These are phyloP conservation scores for Metschnikowia aberdeeniae DNA, from an alignment of 805 yeast genomes.

Conservation along the genomic window DNA sequence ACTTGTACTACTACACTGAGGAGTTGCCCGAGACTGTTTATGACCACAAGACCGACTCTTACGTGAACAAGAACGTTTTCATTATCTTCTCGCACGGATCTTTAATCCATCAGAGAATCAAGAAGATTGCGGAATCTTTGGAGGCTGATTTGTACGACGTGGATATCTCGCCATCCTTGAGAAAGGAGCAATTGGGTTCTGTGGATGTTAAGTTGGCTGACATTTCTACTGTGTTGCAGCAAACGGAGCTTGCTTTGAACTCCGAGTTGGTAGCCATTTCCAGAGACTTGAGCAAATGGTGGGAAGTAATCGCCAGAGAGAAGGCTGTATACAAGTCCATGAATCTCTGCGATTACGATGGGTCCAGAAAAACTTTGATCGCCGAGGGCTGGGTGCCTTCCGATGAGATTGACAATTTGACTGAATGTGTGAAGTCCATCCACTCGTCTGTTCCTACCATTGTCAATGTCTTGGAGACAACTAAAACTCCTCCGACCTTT, in stretches of 20 bases:
- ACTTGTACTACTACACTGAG: slow-evolving; percentile 69
- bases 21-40: slow-evolving; percentile 68
- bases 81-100: slow-evolving; percentile 91
- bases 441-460: slow-evolving; percentile 54
- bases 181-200: slow-evolving; percentile 29
- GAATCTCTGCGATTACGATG: slow-evolving; percentile 77
- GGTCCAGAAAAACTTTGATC: slow-evolving; percentile 75
- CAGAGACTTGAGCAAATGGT: slow-evolving; percentile 59
- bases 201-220: slow-evolving; percentile 29
- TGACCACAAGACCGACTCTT: slow-evolving; percentile 54
- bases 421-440: slow-evolving; percentile 59
- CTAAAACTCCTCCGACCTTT: slow-evolving; percentile 88
- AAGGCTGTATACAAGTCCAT: slow-evolving; percentile 75
- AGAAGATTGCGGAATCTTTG: slow-evolving; percentile 82
- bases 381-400: slow-evolving; percentile 98
- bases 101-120: slow-evolving; percentile 64
- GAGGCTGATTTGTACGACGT: slow-evolving; percentile 75
- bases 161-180: slow-evolving; percentile 32
- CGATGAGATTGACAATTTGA: slow-evolving; percentile 64
- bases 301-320: slow-evolving; percentile 56
- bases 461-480: slow-evolving; percentile 61
- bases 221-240: slow-evolving; percentile 31
- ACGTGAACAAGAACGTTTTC: slow-evolving; percentile 73
- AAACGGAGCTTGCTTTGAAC: slow-evolving; percentile 28
- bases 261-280: slow-evolving; percentile 79